Evolutionary conservation across 2,329 filamentous ascomycete genomes (phyloP).

Genomic region (Aspergillus sp.): DNA sequence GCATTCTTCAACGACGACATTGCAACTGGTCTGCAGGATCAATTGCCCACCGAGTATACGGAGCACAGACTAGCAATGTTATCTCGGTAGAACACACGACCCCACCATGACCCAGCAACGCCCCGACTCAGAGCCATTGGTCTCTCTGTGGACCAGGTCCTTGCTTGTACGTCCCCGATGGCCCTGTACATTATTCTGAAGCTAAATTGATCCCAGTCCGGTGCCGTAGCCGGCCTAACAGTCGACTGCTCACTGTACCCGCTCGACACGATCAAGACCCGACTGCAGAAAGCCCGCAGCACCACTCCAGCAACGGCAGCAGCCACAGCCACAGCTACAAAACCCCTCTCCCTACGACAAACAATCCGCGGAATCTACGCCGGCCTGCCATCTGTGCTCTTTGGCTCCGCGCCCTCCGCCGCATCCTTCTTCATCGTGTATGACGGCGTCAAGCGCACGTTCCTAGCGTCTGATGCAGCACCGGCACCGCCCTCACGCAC

Average conservation of each 20-base stretch:
- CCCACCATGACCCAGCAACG: slow-evolving; percentile 20
- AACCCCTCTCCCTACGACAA: slow-evolving; percentile 60
- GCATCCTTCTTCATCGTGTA: slow-evolving; percentile 97
- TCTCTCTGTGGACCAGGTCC: slow-evolving; percentile 38
- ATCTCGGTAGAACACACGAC: neutral
- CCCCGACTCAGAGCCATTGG: slow-evolving; percentile 25
- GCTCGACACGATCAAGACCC: slow-evolving; percentile 97
- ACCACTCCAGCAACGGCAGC: slow-evolving; percentile 45
- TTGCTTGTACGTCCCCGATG: slow-evolving; percentile 23
- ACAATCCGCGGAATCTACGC: slow-evolving; percentile 90
- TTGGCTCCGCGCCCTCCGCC: slow-evolving; percentile 86
- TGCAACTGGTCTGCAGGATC: too few relatives aligned
- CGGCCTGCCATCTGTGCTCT: slow-evolving; percentile 78
- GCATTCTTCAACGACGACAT: neutral
- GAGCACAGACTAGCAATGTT: neutral
- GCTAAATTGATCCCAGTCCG: slow-evolving; percentile 49
- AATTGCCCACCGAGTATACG: too few relatives aligned
- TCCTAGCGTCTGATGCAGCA: slow-evolving; percentile 25
- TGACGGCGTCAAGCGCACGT: slow-evolving; percentile 59
- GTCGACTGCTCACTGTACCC: slow-evolving; percentile 96
- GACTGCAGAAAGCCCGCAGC: slow-evolving; percentile 61
- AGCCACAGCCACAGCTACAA: slow-evolving; percentile 35
- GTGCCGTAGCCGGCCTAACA: slow-evolving; percentile 84
- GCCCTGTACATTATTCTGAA: neutral
- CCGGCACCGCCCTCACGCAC: slow-evolving; percentile 25